Evolutionary conservation across 2,329 filamentous ascomycete species (phyloP).

Genomic region (Pseudopyrenochaeta lycopersici): DNA sequence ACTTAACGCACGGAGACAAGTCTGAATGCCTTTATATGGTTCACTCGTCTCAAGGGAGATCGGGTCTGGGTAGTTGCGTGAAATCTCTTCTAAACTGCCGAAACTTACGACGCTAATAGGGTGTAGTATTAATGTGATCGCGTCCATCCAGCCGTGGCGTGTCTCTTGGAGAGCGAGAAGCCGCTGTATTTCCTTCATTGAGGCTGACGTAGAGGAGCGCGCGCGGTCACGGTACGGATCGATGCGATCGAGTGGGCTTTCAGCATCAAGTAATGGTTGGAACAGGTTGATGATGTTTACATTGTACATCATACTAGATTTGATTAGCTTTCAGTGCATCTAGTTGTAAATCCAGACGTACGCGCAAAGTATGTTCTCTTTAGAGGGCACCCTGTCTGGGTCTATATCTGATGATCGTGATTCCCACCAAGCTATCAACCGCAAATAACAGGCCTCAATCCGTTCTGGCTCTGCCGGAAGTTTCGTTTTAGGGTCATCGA

Average conservation of each 20-base stretch:
- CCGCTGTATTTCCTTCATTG: conserved; percentile 33
- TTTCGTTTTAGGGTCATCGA: conserved; percentile 6
- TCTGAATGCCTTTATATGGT: conserved; percentile 35
- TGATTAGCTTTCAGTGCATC: conserved; percentile 12
- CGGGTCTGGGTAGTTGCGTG: conserved; percentile 7
- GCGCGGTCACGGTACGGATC: conserved; percentile 26
- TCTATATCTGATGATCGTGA: conserved; percentile 21
- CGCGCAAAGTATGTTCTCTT: conserved; percentile 38
- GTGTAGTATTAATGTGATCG: conserved; percentile 37
- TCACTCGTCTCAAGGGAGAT: conserved; percentile 20
- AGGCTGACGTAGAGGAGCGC: conserved; percentile 17
- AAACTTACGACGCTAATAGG: conserved; percentile 35
- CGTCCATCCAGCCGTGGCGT: conserved; percentile 33
- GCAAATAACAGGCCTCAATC: conserved; percentile 30
- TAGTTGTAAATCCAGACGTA: conserved; percentile 14
- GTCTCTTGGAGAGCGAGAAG: conserved; percentile 35
- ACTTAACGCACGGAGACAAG: conserved; percentile 35
- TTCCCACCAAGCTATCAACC: conserved; percentile 35
- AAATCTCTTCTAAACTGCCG: conserved; percentile 38
- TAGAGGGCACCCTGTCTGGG: conserved; percentile 29
- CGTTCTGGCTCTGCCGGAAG: conserved; percentile 20
- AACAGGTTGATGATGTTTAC: conserved; percentile 36
- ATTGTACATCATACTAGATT: conserved; percentile 35
- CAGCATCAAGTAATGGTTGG: conserved; percentile 27
- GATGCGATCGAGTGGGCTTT: conserved; percentile 15